Conservation (phyloP, 192 early-diverging fungal species). For the Podila verticillata region DNA sequence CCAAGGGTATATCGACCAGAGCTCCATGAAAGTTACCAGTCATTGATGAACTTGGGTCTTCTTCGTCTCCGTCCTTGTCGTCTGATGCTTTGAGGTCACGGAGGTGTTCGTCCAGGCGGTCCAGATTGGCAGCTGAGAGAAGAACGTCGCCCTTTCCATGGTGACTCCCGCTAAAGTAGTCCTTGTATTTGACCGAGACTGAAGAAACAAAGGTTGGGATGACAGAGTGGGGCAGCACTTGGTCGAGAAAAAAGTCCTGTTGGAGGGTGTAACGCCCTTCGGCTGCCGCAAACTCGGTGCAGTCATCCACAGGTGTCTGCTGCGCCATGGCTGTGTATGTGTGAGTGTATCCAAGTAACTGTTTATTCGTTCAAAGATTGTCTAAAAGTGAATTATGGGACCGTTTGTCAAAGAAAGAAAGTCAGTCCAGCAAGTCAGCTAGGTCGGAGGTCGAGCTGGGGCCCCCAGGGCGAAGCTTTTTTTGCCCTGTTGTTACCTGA, state of each 20-base stretch:
- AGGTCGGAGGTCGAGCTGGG: too few relatives aligned
- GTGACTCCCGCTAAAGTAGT: slow-evolving; percentile 3
- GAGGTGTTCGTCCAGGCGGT: slow-evolving; percentile 38
- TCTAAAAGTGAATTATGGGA: too few relatives aligned
- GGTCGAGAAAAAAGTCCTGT: slow-evolving; percentile 59
- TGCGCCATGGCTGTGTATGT: too few relatives aligned
- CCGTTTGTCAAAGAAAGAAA: too few relatives aligned
- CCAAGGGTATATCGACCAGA: slow-evolving; percentile 26
- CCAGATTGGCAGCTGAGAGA: slow-evolving; percentile 34
- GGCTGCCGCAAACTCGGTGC: slow-evolving; percentile 58
- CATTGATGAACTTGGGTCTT: not conserved
- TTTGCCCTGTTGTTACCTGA: too few relatives aligned
- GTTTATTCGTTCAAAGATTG: too few relatives aligned
- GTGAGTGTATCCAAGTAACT: too few relatives aligned
- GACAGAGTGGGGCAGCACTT: slow-evolving; percentile 54
- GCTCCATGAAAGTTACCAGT: slow-evolving; percentile 36
- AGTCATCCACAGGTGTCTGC: slow-evolving; percentile 49
- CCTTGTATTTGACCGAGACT: slow-evolving; percentile 64
- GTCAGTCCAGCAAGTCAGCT: too few relatives aligned
- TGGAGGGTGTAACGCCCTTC: slow-evolving; percentile 60
- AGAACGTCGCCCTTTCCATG: slow-evolving; percentile 31
- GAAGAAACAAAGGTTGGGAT: slow-evolving; percentile 60
- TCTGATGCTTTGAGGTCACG: slow-evolving; percentile 38
- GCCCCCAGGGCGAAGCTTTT: too few relatives aligned
- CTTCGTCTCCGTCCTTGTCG: slow-evolving; percentile 1